These are phyloP conservation scores for Leptosphaerulina australis DNA, from an alignment of 2,329 filamentous ascomycete genomes.

Conservation along the genomic window DNA sequence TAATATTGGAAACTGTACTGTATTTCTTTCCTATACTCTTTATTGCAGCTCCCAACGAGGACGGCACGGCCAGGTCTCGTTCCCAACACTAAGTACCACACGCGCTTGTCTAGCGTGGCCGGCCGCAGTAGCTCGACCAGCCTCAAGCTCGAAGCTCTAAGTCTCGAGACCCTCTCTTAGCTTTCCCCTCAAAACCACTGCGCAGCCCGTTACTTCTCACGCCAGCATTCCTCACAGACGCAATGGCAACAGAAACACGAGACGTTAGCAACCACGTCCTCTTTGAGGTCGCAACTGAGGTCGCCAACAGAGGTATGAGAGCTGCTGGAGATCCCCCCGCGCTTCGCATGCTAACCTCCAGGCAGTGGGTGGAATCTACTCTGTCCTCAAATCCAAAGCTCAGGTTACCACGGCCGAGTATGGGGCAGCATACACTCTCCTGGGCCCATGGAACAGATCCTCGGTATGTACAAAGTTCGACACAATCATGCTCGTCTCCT, in stretches of 20 bases:
- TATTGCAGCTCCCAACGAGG: conserved; percentile 26
- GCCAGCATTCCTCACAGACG: conserved; percentile 16
- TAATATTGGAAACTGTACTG: conserved; percentile 5
- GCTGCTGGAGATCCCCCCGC: conserved; percentile 13
- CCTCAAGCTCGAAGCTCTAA: conserved; percentile 18
- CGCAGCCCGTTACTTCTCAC: conserved; percentile 15
- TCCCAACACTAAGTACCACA: conserved; percentile 28
- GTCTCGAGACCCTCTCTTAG: conserved; percentile 26
- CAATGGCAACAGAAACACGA: conserved; percentile 47
- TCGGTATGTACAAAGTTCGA: conserved; percentile 66
- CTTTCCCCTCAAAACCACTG: conserved; percentile 20
- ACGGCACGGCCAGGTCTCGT: conserved; percentile 24
- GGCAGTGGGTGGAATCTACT: conserved; percentile 96
- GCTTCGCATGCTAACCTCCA: conserved; percentile 21
- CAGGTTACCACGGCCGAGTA: conserved; percentile 98
- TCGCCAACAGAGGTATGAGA: conserved; percentile 85
- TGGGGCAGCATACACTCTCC: conserved; percentile 94
- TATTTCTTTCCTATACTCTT: conserved; percentile 18
- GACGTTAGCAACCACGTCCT: conserved; percentile 96
- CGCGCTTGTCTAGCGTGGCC: conserved; percentile 40
- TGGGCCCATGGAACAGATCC: conserved; percentile 89
- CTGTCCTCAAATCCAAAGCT: conserved; percentile 97
- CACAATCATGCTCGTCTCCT: neutral
- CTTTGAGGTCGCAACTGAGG: conserved; percentile 96
- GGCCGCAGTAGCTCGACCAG: conserved; percentile 35